Percentiles rank a stretch among this genome's conserved stretches.
Evolutionary conservation across 768 basidiomycete genomes (phyloP).

Genomic region (Scleroderma bovista): DNA sequence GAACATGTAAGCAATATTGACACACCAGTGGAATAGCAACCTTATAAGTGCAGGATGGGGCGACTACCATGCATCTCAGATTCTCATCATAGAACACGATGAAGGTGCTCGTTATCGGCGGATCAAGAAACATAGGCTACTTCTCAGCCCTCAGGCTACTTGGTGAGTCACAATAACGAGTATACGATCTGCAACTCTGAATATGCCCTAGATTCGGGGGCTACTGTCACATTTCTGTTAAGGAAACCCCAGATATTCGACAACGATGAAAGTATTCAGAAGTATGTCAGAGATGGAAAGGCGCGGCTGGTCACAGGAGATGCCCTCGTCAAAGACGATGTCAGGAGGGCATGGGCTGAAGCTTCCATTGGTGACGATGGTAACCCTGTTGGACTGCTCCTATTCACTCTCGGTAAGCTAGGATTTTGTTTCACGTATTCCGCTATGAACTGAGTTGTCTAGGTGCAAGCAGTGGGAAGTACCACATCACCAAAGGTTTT

Average conservation of each 20-base stretch:
- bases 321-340: constrained; percentile 47
- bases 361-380: constrained; percentile 25
- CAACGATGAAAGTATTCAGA: constrained; percentile 46
- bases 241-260: constrained; percentile 51
- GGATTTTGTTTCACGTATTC: not conserved
- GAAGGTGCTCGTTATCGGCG: constrained; percentile 33
- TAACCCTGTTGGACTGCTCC: constrained; percentile 43
- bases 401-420: constrained; percentile 57
- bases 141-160: constrained; percentile 42
- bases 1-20: too few species aligned
- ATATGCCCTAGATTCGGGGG: constrained; percentile 41
- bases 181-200: not conserved
- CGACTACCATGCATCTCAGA: too few species aligned
- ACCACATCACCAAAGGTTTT: constrained; percentile 44
- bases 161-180: constrained; percentile 26
- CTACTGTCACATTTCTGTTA: constrained; percentile 59
- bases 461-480: constrained; percentile 42
- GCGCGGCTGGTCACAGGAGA: constrained; percentile 58
- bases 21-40: too few species aligned
- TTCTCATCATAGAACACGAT: not conserved
- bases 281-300: constrained; percentile 50
- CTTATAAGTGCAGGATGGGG: too few species aligned
- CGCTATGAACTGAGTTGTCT: not conserved
- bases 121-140: constrained; percentile 53
- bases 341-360: constrained; percentile 46